Evolutionary conservation across 495 filamentous ascomycete genomes (phyloP), one percentile per base, ranked within the genome.

Genomic region (Elasticomyces elasticus): DNA sequence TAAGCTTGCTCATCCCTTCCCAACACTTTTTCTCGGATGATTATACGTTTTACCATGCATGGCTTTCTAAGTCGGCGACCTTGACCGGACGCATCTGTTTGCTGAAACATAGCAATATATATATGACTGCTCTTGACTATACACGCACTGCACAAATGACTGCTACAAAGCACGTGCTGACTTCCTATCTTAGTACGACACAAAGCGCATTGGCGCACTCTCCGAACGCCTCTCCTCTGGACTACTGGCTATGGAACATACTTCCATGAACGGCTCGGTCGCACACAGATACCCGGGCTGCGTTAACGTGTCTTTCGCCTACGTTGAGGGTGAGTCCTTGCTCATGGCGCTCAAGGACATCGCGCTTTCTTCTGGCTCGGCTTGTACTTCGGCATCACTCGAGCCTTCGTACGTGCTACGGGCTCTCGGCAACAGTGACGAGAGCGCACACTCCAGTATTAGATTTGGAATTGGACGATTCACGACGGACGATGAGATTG

Each of bases 301-400:
- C 67, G 91, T 98, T 53, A 98, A 98, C 66, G 82, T 98, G 38
- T 98, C 92, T 5, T 98, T 98, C 63, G 92, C 92, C 38, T 98
- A 97, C 66, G 86, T 98, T 17, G 92, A 98, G 70, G 92, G 92
- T 51, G 92, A 98, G 68, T 96, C 91, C 5, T 83, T 98, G 4
- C 78, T 98, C 51, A 98, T 98, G 92, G 92, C 92, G 1, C 74
- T 98, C 49, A 97, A 97, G 70, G 94, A 98, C 64, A 94, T 98
- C 72, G 92, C 92, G 0, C 74, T 98, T 15, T 97, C 92, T 35
- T 97, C 94, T 1, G 92, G 92, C 48, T 95, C 89, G 64, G 92
- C 92, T 6, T 98, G 92, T 71, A 98, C 92, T 10, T 96, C 91
- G 20, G 91, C 94, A 1, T 97, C 94, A 24, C 71, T 98, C 30